Conservation (phyloP, 1,284 basidiomycete genomes). For the Anthracocystis walkeri region DNA sequence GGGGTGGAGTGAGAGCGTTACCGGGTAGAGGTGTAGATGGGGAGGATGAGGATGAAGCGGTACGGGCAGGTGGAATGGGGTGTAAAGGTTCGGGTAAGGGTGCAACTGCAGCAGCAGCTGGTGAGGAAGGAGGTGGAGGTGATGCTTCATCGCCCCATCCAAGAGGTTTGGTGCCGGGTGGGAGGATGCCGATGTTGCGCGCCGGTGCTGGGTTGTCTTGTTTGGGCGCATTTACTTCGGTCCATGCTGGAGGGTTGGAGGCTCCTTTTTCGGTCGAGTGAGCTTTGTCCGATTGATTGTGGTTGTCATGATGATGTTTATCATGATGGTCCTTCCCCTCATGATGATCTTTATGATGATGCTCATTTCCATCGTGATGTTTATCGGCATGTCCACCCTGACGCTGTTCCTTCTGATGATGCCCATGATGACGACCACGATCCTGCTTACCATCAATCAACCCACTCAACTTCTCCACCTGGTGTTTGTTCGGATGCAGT, state of each 20-base stretch:
- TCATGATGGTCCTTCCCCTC: no score
- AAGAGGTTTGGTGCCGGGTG: slow-evolving; percentile 13
- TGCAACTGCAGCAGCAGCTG: slow-evolving; percentile 14
- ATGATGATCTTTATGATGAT: not conserved
- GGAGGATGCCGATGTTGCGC: slow-evolving; percentile 5
- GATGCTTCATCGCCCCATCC: slow-evolving; percentile 10
- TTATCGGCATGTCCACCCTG: not conserved
- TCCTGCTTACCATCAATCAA: not conserved
- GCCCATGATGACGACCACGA: not conserved
- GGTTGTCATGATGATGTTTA: not conserved
- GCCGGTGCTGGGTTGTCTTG: no score
- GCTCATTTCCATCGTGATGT: not conserved
- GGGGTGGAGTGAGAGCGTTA: not conserved
- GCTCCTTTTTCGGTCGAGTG: no score
- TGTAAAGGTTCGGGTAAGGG: slow-evolving; percentile 16
- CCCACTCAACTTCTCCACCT: slow-evolving; percentile 7
- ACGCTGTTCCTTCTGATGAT: not conserved
- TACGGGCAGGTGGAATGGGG: not conserved
- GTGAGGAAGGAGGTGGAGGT: not conserved
- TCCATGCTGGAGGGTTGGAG: slow-evolving; percentile 6
- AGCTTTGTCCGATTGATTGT: no score
- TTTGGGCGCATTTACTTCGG: not conserved
- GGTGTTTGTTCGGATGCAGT: slow-evolving; percentile 9
- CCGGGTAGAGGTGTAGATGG: not conserved
- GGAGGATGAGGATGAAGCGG: not conserved